phyloP scores from a whole-genome alignment of 768 basidiomycete genomes.

The Pulveroboletus sp. region DNA sequence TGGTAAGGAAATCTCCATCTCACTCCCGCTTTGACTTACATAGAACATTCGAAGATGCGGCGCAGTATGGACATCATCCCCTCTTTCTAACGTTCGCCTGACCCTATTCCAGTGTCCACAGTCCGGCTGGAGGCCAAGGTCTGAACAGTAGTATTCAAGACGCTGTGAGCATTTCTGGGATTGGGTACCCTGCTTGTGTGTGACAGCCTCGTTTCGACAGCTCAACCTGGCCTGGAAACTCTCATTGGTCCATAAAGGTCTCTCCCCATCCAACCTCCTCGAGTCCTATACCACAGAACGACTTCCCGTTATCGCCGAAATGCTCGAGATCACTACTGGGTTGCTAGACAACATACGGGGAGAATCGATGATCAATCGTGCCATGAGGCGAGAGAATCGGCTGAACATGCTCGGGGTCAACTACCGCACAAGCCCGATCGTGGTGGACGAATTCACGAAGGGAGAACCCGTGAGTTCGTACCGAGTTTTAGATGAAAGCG shows the following conservation, averaged over 20 bases:
- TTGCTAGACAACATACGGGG: conserved; percentile 7
- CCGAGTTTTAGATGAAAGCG: conserved; percentile 1
- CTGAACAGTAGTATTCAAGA: conserved; percentile 38
- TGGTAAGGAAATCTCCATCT: conserved; percentile 24
- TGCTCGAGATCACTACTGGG: conserved; percentile 40
- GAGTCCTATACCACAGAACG: conserved; percentile 43
- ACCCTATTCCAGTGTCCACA: conserved; percentile 19
- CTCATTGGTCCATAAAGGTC: conserved; percentile 37
- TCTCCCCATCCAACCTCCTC: conserved; percentile 36
- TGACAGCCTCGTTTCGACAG: conserved; percentile 15
- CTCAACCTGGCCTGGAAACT: conserved; percentile 47
- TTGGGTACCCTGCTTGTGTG: neutral
- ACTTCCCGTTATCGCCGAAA: conserved; percentile 43
- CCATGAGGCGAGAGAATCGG: conserved; percentile 4
- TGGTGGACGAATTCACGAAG: conserved; percentile 34
- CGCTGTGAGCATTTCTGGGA: conserved; percentile 29
- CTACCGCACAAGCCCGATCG: conserved; percentile 49
- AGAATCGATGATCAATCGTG: neutral
- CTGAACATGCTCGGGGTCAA: conserved; percentile 50
- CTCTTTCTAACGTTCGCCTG: neutral
- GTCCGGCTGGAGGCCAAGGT: conserved; percentile 30
- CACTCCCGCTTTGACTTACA: neutral
- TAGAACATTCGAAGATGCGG: conserved; percentile 38
- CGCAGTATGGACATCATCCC: conserved; percentile 30
- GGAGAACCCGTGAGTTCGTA: conserved; percentile 6